These are phyloP conservation scores for Schwanniomyces vanrijiae DNA, from an alignment of 805 yeast species.

Conservation along the genomic window DNA sequence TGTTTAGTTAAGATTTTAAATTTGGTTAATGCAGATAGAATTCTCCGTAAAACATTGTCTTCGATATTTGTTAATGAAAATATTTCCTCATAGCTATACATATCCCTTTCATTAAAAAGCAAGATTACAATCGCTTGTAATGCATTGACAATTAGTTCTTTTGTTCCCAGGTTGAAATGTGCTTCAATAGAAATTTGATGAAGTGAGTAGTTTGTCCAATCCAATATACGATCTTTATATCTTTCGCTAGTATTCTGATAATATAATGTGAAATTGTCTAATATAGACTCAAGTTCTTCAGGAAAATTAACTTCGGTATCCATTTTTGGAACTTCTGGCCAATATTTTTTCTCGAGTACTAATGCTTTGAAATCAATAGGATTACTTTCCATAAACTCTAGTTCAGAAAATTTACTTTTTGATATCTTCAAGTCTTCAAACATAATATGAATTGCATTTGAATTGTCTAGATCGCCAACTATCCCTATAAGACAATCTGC, in stretches of 20 bases:
- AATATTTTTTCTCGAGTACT: constrained; percentile 32
- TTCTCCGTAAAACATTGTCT: constrained; percentile 24
- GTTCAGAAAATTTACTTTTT: constrained; percentile 11
- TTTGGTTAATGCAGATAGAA: constrained; percentile 30
- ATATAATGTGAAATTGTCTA: constrained; percentile 20
- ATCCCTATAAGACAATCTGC: constrained; percentile 22
- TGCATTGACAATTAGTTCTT: constrained; percentile 39
- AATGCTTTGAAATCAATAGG: constrained; percentile 28
- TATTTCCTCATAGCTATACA: constrained; percentile 20
- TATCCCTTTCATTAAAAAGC: constrained; percentile 32
- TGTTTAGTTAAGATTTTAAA: constrained; percentile 24
- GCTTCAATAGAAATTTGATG: constrained; percentile 39
- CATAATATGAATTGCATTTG: constrained; percentile 29
- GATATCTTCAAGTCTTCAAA: constrained; percentile 31
- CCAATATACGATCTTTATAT: constrained; percentile 25
- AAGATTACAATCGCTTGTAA: constrained; percentile 43
- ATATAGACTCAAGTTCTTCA: constrained; percentile 9
- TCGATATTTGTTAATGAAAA: constrained; percentile 30
- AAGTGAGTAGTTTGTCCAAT: constrained; percentile 43
- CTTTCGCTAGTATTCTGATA: constrained; percentile 21
- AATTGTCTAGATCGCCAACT: constrained; percentile 33
- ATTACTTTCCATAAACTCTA: background rate
- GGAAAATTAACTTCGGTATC: constrained; percentile 25
- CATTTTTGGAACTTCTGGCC: constrained; percentile 40
- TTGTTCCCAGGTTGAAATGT: constrained; percentile 27